A percentile compares a stretch with the other conserved stretches of the same genome.
phyloP scores from a whole-genome alignment of 176 grass and related monocot genomes.

The Puya raimondii region DNA sequence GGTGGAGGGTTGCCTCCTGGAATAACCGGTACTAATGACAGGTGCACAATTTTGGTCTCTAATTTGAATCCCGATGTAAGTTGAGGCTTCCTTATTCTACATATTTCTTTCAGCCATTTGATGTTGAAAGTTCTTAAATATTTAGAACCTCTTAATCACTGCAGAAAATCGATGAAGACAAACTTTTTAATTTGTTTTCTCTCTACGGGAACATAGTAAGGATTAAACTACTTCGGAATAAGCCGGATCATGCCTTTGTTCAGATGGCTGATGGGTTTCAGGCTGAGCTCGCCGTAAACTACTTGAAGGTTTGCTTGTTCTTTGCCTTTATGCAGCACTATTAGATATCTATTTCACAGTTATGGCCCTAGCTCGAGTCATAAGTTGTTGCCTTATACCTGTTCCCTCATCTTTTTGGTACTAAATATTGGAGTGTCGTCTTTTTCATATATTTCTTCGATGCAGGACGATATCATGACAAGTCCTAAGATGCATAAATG shows the following conservation, averaged over 20 bases:
- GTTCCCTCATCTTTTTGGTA: no score
- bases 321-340: neutral
- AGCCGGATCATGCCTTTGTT: conserved; percentile 89
- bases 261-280: conserved; percentile 98
- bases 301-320: conserved; percentile 48
- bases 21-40: conserved; percentile 64
- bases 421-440: no score
- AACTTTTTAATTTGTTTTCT: conserved; percentile 92
- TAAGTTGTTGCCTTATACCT: no score
- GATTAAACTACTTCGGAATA: conserved; percentile 84
- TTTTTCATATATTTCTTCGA: no score
- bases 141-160: neutral
- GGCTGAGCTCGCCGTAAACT: conserved; percentile 84
- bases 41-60: conserved; percentile 84
- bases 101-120: neutral
- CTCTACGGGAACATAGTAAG: conserved; percentile 93
- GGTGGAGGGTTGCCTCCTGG: conserved; percentile 61
- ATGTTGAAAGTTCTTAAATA: neutral
- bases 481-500: no score
- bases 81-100: conserved; percentile 11
- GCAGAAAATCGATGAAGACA: conserved; percentile 90
- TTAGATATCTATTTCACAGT: neutral
- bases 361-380: no score
- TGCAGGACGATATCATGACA: no score
- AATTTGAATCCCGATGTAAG: conserved; percentile 97